Conservation (phyloP, 2,329 filamentous ascomycete genomes). For the Penicillium sp. region DNA sequence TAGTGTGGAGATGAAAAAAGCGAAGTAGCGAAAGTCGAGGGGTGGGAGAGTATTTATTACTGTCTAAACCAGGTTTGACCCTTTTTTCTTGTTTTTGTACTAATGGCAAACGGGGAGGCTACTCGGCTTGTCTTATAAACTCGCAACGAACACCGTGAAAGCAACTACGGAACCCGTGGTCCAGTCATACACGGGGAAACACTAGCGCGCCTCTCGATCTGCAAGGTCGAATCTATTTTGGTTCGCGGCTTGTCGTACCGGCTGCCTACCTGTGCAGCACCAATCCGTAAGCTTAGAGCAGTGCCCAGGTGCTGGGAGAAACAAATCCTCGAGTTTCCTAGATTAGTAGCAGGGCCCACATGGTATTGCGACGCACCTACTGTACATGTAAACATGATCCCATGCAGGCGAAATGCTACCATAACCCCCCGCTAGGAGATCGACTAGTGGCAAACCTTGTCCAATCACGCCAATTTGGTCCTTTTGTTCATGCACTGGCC, state of each 20-base stretch:
- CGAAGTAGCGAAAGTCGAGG: background rate
- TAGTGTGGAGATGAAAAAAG: background rate
- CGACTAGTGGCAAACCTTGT: background rate
- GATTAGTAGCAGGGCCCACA: background rate
- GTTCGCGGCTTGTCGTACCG: slow-evolving; percentile 3
- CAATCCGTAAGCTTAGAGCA: background rate
- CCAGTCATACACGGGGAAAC: slow-evolving; percentile 12
- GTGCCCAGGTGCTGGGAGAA: background rate
- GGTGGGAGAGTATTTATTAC: background rate
- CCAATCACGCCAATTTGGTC: background rate
- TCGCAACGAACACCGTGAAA: background rate
- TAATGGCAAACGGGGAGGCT: background rate
- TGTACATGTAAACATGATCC: background rate
- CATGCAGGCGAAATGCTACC: background rate
- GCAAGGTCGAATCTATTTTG: slow-evolving; percentile 25
- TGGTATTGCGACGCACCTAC: background rate
- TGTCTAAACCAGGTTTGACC: background rate
- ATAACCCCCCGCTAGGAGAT: background rate
- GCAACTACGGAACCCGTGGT: background rate
- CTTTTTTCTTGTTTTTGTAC: background rate
- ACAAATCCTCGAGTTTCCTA: background rate
- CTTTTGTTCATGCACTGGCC: background rate
- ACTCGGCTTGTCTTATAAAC: background rate
- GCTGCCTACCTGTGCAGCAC: background rate
- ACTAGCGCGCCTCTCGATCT: slow-evolving; percentile 18